phyloP scores from a whole-genome alignment of 257 asterid genomes.

The Gentiana dahurica region DNA sequence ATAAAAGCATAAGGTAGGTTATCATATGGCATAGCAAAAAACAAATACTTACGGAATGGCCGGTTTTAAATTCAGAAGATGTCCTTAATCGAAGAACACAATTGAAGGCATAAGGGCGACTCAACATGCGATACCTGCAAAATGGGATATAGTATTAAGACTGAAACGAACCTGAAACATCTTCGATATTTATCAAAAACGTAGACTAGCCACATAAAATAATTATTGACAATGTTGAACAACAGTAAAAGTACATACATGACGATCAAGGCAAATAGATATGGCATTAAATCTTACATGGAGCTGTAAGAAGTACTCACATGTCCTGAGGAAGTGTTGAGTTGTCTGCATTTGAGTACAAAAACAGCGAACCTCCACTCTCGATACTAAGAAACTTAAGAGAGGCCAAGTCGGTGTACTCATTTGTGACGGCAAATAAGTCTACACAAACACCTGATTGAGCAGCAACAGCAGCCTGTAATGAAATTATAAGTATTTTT shows the following conservation, averaged over 20 bases:
- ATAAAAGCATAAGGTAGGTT: background rate
- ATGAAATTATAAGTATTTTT: constrained; percentile 14
- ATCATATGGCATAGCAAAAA: constrained; percentile 8
- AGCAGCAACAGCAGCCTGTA: constrained; percentile 98
- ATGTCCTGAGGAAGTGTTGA: constrained; percentile 99
- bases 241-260: background rate
- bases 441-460: constrained; percentile 98
- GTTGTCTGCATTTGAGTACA: constrained; percentile 86
- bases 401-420: constrained; percentile 97
- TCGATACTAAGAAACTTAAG: constrained; percentile 94
- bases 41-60: constrained; percentile 61
- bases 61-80: constrained; percentile 80
- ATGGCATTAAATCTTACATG: constrained; percentile 1
- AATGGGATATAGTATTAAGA: constrained; percentile 24
- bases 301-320: constrained; percentile 38
- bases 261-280: background rate
- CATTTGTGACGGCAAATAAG: constrained; percentile 95
- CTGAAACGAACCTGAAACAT: background rate
- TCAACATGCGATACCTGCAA: constrained; percentile 96
- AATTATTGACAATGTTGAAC: no score
- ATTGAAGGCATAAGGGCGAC: constrained; percentile 90
- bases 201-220: no score
- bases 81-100: constrained; percentile 90
- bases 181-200: no score
- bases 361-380: constrained; percentile 96